Evolutionary conservation across 2,329 filamentous ascomycete species (phyloP), one percentile per base, ranked within the genome.

Genomic region (Colletotrichum sp.): DNA sequence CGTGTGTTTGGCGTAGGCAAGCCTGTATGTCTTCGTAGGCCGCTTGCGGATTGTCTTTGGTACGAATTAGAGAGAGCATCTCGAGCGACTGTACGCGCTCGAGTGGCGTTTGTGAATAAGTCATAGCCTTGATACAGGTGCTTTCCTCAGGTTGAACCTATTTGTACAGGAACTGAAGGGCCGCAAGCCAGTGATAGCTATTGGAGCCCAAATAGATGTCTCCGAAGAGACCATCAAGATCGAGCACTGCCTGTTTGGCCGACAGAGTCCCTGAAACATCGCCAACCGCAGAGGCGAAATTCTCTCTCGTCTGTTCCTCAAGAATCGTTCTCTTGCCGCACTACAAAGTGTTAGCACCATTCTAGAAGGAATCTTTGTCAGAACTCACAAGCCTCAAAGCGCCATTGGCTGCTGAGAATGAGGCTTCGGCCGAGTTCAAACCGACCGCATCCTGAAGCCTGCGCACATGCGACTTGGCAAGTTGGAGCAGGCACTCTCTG

Each of bases 151-250:
- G 75, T 8, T 71, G 63, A 24, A 67, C 64, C 5, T 78, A 68
- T 15, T 76, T 70, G 26, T 74, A 77, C 6, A 77, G 32, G 3
- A 78, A 60, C 1, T 82, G 72, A 2, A 82, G 39, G 5, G 77
- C 70, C 4, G 79, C 79, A 21, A 81, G 75, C 7, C 75, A 78
- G 12, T 78, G 78, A 43, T 81, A 79, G 1, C 77, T 77, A 3
- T 63, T 70, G 2, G 76, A 67, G 9, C 78, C 72, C 52, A 76
- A 36, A 6, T 77, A 30, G 6, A 80, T 32, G 6, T 81, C 78
- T 6, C 64, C 64, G 26, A 82, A 81, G 1, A 82, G 72, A 1
- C 69, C 68, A 15, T 77, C 61, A 1, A 82, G 57, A 1, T 79
- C 81, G 0, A 82, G 66, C 8, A 76, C 70, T 5, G 59, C 77